Percentiles rank a stretch among this genome's conserved stretches.
phyloP scores from a whole-genome alignment of 495 filamentous ascomycete species.

The Aspergillus biplanus region DNA sequence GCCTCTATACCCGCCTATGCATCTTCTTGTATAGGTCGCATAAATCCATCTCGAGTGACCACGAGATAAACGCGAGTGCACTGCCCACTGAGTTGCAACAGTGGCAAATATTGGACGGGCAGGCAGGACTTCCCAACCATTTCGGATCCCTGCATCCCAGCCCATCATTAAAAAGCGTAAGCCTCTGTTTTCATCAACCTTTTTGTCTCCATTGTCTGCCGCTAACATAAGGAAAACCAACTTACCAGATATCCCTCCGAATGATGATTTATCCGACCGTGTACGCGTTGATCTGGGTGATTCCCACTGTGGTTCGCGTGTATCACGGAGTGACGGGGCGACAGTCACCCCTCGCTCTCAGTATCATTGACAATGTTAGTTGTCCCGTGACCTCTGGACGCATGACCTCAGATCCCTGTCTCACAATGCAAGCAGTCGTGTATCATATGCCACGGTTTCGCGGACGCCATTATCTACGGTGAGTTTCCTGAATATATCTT shows the following conservation, averaged over 20 bases:
- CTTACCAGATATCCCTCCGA: slow-evolving; percentile 3
- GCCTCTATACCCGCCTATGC: slow-evolving; percentile 16
- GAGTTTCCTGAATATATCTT: background rate
- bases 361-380: slow-evolving; percentile 15
- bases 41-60: slow-evolving; percentile 12
- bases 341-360: slow-evolving; percentile 2
- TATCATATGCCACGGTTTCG: slow-evolving; percentile 15
- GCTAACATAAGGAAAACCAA: background rate
- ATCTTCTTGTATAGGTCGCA: slow-evolving; percentile 17
- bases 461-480: slow-evolving; percentile 18
- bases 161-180: slow-evolving; percentile 7
- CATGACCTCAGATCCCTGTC: background rate
- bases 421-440: background rate
- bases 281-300: slow-evolving; percentile 13
- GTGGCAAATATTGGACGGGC: slow-evolving; percentile 14
- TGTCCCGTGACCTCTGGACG: background rate
- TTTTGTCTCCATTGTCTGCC: background rate
- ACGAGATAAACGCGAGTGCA: background rate
- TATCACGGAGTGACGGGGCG: slow-evolving; percentile 6
- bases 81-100: slow-evolving; percentile 13
- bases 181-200: background rate
- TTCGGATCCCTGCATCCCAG: background rate
- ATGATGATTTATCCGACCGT: slow-evolving; percentile 19
- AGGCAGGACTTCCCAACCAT: background rate
- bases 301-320: slow-evolving; percentile 5